Conservation (phyloP, 2,329 filamentous ascomycete species). For the Xylaria sp. region DNA sequence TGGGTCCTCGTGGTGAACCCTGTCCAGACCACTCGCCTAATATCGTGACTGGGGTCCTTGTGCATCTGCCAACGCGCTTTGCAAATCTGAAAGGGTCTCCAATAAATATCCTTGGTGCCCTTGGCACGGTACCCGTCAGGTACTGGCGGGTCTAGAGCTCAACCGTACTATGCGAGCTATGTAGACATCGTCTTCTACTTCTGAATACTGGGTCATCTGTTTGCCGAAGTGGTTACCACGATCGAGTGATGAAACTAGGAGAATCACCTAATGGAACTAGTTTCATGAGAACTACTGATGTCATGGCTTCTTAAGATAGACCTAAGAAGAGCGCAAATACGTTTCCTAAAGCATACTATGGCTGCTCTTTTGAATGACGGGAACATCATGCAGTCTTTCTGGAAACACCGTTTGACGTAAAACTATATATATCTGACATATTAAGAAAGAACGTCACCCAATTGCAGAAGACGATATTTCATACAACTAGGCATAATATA, state of each 20-base stretch:
- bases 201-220: not conserved
- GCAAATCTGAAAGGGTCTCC: not conserved
- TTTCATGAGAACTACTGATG: not conserved
- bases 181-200: slow-evolving; percentile 7
- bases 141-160: slow-evolving; percentile 11
- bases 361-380: not conserved
- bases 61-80: not conserved
- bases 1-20: slow-evolving; percentile 5
- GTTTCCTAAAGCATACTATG: not conserved
- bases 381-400: not conserved
- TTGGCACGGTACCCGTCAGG: slow-evolving; percentile 18
- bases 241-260: not conserved
- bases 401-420: not conserved
- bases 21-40: slow-evolving; percentile 14
- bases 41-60: not conserved
- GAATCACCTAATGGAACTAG: not conserved
- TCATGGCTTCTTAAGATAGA: not conserved
- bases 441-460: not conserved
- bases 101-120: slow-evolving; percentile 4
- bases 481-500: not conserved
- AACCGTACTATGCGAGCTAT: too few species aligned
- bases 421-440: not conserved
- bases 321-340: not conserved
- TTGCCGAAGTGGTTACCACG: not conserved
- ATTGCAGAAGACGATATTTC: not conserved